Conservation (phyloP, 2,329 filamentous ascomycete species). For the Lecanosticta acicola region DNA sequence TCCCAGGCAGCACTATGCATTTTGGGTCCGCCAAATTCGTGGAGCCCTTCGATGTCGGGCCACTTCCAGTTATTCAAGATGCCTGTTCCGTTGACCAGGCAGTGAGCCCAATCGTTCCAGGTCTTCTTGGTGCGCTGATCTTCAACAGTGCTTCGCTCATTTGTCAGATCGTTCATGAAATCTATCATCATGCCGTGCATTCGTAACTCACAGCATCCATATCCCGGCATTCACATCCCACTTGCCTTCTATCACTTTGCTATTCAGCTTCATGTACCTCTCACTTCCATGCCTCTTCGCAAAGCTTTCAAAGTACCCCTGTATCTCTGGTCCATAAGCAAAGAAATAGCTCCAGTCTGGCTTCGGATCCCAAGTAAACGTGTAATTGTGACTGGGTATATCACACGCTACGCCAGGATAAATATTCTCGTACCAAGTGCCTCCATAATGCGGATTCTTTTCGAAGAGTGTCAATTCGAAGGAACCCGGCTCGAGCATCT, state of each 20-base stretch:
- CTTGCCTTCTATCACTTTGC: slow-evolving; percentile 41
- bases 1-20: slow-evolving; percentile 44
- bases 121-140: slow-evolving; percentile 30
- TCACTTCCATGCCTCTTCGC: slow-evolving; percentile 7
- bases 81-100: slow-evolving; percentile 42
- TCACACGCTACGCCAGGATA: slow-evolving; percentile 18
- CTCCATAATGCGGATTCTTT: slow-evolving; percentile 15
- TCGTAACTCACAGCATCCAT: slow-evolving; percentile 47
- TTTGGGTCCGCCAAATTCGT: slow-evolving; percentile 40
- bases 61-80: slow-evolving; percentile 31
- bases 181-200: neutral
- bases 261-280: slow-evolving; percentile 47
- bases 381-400: slow-evolving; percentile 18
- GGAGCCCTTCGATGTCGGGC: slow-evolving; percentile 37
- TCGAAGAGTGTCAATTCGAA: slow-evolving; percentile 5
- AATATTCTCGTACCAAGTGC: slow-evolving; percentile 17
- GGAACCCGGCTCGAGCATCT: slow-evolving; percentile 34
- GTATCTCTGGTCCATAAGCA: slow-evolving; percentile 14
- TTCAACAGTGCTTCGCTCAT: slow-evolving; percentile 29
- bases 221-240: slow-evolving; percentile 46
- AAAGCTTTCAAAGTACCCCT: slow-evolving; percentile 32
- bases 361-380: slow-evolving; percentile 31
- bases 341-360: slow-evolving; percentile 14
- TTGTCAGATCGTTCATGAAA: slow-evolving; percentile 10
- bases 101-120: slow-evolving; percentile 37